These are phyloP conservation scores for Mucor mucedo DNA, from an alignment of 371 early-diverging fungal genomes.

Conservation along the genomic window DNA sequence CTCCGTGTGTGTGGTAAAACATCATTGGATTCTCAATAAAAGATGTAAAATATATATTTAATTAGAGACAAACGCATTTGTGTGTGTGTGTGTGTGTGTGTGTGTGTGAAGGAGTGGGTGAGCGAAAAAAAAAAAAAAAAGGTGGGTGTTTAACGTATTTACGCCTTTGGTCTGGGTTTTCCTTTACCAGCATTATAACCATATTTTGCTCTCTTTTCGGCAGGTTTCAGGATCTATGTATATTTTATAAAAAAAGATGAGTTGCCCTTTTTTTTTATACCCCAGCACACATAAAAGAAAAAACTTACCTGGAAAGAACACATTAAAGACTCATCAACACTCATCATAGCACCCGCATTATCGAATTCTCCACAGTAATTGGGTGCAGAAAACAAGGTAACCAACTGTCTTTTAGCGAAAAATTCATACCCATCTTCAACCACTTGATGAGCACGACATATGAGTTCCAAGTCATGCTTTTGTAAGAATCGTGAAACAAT, in stretches of 20 bases:
- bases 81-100: too few relatives aligned
- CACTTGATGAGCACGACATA: constrained; percentile 97
- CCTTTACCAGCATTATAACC: constrained; percentile 22
- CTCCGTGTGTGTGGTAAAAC: too few relatives aligned
- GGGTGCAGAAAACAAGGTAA: constrained; percentile 96
- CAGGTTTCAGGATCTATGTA: constrained; percentile 38
- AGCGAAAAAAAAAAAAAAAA: constrained; percentile 4
- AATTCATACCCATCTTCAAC: constrained; percentile 99
- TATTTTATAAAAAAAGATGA: neutral
- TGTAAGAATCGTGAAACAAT: constrained; percentile 86
- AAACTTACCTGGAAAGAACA: constrained; percentile 77
- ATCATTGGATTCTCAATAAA: too few relatives aligned
- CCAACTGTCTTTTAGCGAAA: constrained; percentile 90
- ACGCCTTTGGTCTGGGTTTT: constrained; percentile 20
- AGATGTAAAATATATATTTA: neutral
- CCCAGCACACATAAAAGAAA: neutral
- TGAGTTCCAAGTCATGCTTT: constrained; percentile 87
- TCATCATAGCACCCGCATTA: constrained; percentile 94
- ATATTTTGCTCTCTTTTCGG: constrained; percentile 39
- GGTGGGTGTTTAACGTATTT: constrained; percentile 3
- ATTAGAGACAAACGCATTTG: too few relatives aligned
- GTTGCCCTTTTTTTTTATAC: neutral
- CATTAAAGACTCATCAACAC: constrained; percentile 88
- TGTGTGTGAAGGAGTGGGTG: too few relatives aligned
- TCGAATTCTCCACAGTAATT: constrained; percentile 99